Percentiles rank a stretch among this genome's conserved stretches.
phyloP scores from a whole-genome alignment of 805 yeast genomes.

The Myxozyma sirexii region DNA sequence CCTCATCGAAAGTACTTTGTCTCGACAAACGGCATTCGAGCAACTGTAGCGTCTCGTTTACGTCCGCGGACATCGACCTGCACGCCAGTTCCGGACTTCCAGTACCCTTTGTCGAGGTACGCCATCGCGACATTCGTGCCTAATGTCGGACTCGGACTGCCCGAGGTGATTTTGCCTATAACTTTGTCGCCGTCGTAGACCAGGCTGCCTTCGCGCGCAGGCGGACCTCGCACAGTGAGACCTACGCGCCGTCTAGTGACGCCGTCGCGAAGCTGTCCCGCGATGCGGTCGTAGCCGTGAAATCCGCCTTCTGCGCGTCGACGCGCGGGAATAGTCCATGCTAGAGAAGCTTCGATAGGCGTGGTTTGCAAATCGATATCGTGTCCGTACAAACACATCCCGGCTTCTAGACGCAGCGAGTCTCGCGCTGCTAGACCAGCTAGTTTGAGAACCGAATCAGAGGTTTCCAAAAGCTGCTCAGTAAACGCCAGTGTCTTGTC shows the following conservation, averaged over 20 bases:
- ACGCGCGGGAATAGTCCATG: slow-evolving; percentile 86
- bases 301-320: slow-evolving; percentile 65
- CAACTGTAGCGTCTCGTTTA: slow-evolving; percentile 69
- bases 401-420: slow-evolving; percentile 92
- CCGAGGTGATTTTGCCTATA: slow-evolving; percentile 60
- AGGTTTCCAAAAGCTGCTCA: slow-evolving; percentile 56
- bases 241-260: slow-evolving; percentile 73
- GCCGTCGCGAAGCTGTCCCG: slow-evolving; percentile 61
- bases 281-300: slow-evolving; percentile 74
- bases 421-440: slow-evolving; percentile 99
- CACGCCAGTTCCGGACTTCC: slow-evolving; percentile 74
- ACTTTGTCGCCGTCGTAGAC: slow-evolving; percentile 12
- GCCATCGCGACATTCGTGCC: slow-evolving; percentile 90
- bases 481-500: slow-evolving; percentile 60
- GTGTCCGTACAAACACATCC: slow-evolving; percentile 96
- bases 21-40: slow-evolving; percentile 82
- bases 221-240: slow-evolving; percentile 73
- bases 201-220: slow-evolving; percentile 64
- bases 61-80: slow-evolving; percentile 83
- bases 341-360: slow-evolving; percentile 85
- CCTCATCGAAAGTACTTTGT: slow-evolving; percentile 60
- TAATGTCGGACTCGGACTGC: slow-evolving; percentile 67
- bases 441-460: slow-evolving; percentile 63
- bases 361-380: slow-evolving; percentile 78
- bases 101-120: slow-evolving; percentile 55